phyloP scores from a whole-genome alignment of 1,139 yeast genomes.

The Magnusiomyces sp. region DNA sequence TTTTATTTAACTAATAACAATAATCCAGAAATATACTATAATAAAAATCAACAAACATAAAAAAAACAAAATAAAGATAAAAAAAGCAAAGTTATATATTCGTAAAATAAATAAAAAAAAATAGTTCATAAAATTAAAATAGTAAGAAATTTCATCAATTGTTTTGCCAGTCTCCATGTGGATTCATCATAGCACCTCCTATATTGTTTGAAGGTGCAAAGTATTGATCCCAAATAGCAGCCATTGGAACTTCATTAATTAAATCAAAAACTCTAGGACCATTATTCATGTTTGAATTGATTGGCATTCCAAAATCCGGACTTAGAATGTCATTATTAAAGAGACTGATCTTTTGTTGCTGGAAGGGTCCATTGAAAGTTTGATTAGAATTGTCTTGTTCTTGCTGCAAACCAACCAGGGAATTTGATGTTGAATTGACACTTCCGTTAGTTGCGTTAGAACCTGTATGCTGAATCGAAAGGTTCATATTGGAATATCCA shows the following conservation, averaged over 20 bases:
- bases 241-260: conserved; percentile 58
- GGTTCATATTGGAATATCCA: not conserved
- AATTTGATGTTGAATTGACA: too few relatives aligned
- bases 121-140: not conserved
- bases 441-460: too few relatives aligned
- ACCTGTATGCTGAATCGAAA: too few relatives aligned
- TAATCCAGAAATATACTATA: too few relatives aligned
- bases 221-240: conserved; percentile 71
- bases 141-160: not conserved
- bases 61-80: not conserved
- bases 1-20: too few relatives aligned
- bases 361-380: too few relatives aligned
- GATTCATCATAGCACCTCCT: conserved; percentile 3
- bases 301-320: too few relatives aligned
- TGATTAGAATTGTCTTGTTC: too few relatives aligned
- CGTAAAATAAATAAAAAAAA: not conserved
- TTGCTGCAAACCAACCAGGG: too few relatives aligned
- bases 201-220: conserved; percentile 28
- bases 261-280: conserved; percentile 52
- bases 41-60: not conserved
- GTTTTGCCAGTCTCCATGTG: not conserved
- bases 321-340: too few relatives aligned
- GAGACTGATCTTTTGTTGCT: too few relatives aligned
- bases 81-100: not conserved
- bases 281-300: conserved; percentile 18